Evolutionary conservation across 352 stramenopile species (phyloP), one percentile per base, ranked within the genome.

Genomic region (Phytophthora citrophthora): DNA sequence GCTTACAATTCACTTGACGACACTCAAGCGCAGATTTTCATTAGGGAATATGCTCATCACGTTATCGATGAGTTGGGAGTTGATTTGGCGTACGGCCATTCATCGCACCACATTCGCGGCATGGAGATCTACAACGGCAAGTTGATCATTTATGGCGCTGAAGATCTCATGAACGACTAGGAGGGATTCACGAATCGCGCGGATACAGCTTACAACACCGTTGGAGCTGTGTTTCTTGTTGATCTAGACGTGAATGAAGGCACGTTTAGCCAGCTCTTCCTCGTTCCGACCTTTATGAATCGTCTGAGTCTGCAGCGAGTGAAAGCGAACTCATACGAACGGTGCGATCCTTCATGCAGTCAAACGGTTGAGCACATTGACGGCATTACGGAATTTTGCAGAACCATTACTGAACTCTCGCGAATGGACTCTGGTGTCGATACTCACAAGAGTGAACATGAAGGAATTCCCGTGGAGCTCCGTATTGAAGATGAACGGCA

Each of bases 81-180:
- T 86, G n/a, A n/a, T n/a, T n/a, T n/a, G 12, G 64, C 81, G 34
- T 81, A 79, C 23, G 74, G 74, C 20, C 77, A 86, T 46, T 86
- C 77, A 45, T 76, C 54, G 18, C 77, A 86, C 48, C 77, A 83
- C 49, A 68, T 86, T 24, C 61, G 68, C 38, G 71, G 74, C 5
- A 51, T 86, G 50, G 73, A 86, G 38, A 5, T 79, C 20, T 77
- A 73, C 34, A 63, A 73, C 26, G 68, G 64, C 18, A 86, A 81
- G 47, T 34, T 82, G 31, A 40, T 86, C 48, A 55, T 81, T 18
- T 86, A 83, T 36, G 77, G 68, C 4, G 61, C 71, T 16, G 77
- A 74, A 0, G 77, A 82, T 58, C 58, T 83, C 34, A 61, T 83
- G 48, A 81, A 83, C 56, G 77, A 86, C 56, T 81, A 82, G 41